A percentile compares a stretch with the other conserved stretches of the same genome.
These are phyloP conservation scores for Debaryomyces prosopidis DNA, from an alignment of 805 yeast genomes.

Conservation along the genomic window DNA sequence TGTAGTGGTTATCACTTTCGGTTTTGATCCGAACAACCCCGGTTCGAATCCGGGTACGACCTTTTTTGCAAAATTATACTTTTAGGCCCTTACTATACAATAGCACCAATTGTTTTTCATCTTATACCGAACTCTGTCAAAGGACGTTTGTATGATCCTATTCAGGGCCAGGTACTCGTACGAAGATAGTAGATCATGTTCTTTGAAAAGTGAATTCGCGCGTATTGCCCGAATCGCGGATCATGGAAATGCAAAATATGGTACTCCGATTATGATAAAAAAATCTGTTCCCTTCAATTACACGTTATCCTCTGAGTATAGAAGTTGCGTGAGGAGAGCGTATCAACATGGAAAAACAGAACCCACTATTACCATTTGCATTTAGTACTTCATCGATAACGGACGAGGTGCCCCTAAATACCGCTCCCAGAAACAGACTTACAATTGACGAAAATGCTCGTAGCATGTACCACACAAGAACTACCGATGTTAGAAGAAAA, in stretches of 20 bases:
- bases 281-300: too few species aligned
- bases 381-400: conserved; percentile 38
- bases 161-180: too few species aligned
- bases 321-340: background rate
- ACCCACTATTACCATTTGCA: conserved; percentile 52
- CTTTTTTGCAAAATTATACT: conserved; percentile 34
- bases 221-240: too few species aligned
- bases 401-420: conserved; percentile 31
- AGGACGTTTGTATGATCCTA: too few species aligned
- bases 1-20: conserved; percentile 83
- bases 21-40: conserved; percentile 83
- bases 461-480: conserved; percentile 28
- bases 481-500: conserved; percentile 1
- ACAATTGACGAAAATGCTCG: conserved; percentile 46
- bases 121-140: too few species aligned
- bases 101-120: too few species aligned
- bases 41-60: conserved; percentile 87
- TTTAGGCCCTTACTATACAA: too few species aligned
- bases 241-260: too few species aligned
- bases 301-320: too few species aligned
- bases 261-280: too few species aligned
- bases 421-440: conserved; percentile 40
- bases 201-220: too few species aligned
- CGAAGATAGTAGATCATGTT: too few species aligned
- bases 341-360: conserved; percentile 28